phyloP scores from a whole-genome alignment of 2,329 filamentous ascomycete genomes.

The Phaeosphaeriaceae sp. region DNA sequence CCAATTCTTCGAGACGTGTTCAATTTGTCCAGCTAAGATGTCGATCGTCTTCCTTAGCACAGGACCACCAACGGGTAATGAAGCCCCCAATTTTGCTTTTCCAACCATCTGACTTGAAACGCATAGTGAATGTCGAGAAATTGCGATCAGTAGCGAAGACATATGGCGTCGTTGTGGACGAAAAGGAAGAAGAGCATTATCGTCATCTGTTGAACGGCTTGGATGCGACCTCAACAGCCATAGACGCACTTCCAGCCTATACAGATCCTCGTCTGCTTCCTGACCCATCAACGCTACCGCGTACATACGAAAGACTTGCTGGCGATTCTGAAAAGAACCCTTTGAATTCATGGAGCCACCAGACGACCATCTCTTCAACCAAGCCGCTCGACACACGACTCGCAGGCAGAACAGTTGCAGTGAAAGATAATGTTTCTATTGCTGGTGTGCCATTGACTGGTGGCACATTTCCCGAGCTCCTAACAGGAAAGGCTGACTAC shows the following conservation, averaged over 20 bases:
- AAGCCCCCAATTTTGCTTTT: neutral
- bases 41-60: slow-evolving; percentile 22
- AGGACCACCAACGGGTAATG: slow-evolving; percentile 20
- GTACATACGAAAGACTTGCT: slow-evolving; percentile 19
- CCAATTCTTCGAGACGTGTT: neutral
- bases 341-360: slow-evolving; percentile 34
- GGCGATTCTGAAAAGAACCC: slow-evolving; percentile 22
- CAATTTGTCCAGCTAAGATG: slow-evolving; percentile 8
- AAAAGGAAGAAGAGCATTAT: slow-evolving; percentile 26
- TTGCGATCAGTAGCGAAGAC: slow-evolving; percentile 20
- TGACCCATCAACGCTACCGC: slow-evolving; percentile 23
- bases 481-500: slow-evolving; percentile 47
- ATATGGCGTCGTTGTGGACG: slow-evolving; percentile 19
- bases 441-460: slow-evolving; percentile 55
- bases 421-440: slow-evolving; percentile 60
- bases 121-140: slow-evolving; percentile 18
- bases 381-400: slow-evolving; percentile 20
- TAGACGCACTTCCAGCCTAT: slow-evolving; percentile 25
- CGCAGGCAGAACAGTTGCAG: slow-evolving; percentile 44
- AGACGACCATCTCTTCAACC: slow-evolving; percentile 12
- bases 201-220: slow-evolving; percentile 31
- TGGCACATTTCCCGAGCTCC: slow-evolving; percentile 50
- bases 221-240: slow-evolving; percentile 24
- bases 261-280: slow-evolving; percentile 27
- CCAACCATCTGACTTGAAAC: neutral